These are phyloP conservation scores for Graphilbum sp. DNA, from an alignment of 2,329 filamentous ascomycete genomes.

Conservation along the genomic window DNA sequence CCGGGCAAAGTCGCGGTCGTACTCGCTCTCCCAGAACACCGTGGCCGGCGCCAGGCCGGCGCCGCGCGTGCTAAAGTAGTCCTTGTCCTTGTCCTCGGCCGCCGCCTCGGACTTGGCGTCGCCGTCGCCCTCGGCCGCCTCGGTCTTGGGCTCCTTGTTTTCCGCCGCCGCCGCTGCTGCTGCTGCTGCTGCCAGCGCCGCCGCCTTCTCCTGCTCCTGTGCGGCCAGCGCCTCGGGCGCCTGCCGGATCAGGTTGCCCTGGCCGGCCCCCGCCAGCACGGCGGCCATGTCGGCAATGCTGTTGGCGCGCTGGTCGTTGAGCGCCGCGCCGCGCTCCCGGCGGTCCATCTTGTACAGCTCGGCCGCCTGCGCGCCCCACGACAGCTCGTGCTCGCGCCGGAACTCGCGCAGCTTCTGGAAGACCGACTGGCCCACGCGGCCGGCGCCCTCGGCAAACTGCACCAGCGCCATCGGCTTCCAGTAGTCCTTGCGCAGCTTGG, in stretches of 20 bases:
- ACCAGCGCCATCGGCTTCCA: constrained; percentile 47
- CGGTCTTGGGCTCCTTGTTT: constrained; percentile 3
- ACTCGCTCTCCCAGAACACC: constrained; percentile 34
- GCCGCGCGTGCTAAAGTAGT: not conserved
- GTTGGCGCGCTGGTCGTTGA: constrained; percentile 46
- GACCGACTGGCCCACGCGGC: constrained; percentile 38
- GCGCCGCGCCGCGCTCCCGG: constrained; percentile 29
- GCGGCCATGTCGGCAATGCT: constrained; percentile 47
- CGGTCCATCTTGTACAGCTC: constrained; percentile 25
- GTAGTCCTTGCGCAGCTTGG: constrained; percentile 49
- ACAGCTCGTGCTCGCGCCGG: constrained; percentile 43
- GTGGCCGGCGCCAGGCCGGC: constrained; percentile 17
- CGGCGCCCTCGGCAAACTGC: constrained; percentile 35
- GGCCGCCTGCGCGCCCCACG: constrained; percentile 31
- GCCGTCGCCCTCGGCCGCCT: not conserved
- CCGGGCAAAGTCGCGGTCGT: constrained; percentile 29
- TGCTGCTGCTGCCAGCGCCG: constrained; percentile 3
- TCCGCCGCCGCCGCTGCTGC: constrained; percentile 9
- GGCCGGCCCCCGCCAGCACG: constrained; percentile 33
- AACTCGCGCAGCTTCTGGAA: constrained; percentile 51
- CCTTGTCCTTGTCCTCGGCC: not conserved
- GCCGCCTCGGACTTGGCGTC: not conserved
- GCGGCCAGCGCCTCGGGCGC: not conserved
- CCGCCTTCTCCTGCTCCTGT: constrained; percentile 4
- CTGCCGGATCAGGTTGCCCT: constrained; percentile 30